Conservation (phyloP, 1,284 basidiomycete genomes). For the Schizophyllum amplum region DNA sequence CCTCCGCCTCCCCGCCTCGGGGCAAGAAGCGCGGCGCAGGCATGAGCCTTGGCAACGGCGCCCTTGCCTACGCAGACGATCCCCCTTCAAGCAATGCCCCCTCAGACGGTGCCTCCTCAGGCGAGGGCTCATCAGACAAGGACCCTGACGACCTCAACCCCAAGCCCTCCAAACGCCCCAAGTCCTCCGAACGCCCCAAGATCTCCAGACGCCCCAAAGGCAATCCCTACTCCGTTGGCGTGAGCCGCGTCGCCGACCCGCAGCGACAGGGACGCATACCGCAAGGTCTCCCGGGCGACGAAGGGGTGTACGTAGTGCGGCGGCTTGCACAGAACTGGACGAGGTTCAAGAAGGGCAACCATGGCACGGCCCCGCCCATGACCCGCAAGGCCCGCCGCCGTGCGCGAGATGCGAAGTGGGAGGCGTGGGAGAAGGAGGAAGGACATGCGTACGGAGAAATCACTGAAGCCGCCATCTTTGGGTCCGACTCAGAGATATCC, state of each 20-base stretch:
- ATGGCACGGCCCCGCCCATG: not conserved
- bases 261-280: not conserved
- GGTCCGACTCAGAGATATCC: too few species aligned
- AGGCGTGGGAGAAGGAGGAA: not conserved
- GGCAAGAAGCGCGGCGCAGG: too few species aligned
- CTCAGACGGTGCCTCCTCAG: too few species aligned
- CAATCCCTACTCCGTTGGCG: not conserved
- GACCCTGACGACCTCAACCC: too few species aligned
- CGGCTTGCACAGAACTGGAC: conserved; percentile 62
- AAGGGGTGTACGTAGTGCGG: conserved; percentile 32
- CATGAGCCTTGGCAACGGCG: too few species aligned
- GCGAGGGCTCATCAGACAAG: too few species aligned
- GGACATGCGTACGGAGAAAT: not conserved
- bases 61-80: too few species aligned
- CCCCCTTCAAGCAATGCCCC: too few species aligned
- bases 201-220: not conserved
- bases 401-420: not conserved
- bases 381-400: not conserved
- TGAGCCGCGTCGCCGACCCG: not conserved
- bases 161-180: too few species aligned
- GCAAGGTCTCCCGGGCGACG: not conserved
- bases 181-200: not conserved
- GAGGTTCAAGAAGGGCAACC: conserved; percentile 37
- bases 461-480: too few species aligned
- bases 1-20: too few species aligned